Conservation (phyloP, 208 protist genomes). For the Trypanosoma platydactyli region DNA sequence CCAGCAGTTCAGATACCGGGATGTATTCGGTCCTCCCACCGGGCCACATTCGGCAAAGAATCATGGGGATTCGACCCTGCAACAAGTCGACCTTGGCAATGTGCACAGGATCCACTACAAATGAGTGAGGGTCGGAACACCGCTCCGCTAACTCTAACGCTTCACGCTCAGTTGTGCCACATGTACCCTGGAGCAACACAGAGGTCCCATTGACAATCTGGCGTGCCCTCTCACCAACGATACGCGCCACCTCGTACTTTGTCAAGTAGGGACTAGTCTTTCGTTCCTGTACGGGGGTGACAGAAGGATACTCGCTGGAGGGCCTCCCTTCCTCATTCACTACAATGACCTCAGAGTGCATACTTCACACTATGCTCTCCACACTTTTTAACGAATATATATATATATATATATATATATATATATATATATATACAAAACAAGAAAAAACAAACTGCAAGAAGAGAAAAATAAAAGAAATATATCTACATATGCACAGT, state of each 20-base stretch:
- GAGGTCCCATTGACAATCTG: constrained; percentile 76
- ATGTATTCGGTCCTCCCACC: constrained; percentile 79
- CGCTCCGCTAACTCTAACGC: constrained; percentile 61
- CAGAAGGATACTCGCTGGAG: constrained; percentile 21
- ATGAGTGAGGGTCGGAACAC: constrained; percentile 64
- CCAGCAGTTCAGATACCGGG: constrained; percentile 71
- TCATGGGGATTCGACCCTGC: constrained; percentile 69
- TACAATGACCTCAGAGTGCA: constrained; percentile 58
- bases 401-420: constrained; percentile 10
- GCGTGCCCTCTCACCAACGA: constrained; percentile 78
- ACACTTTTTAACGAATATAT: constrained; percentile 5
- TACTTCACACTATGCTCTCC: constrained; percentile 30
- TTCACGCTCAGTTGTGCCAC: constrained; percentile 27
- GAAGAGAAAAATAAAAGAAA: constrained; percentile 29
- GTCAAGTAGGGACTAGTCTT: constrained; percentile 75
- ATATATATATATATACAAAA: constrained; percentile 7
- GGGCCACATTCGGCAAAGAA: constrained; percentile 84
- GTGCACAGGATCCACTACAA: constrained; percentile 79
- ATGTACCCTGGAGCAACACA: constrained; percentile 28
- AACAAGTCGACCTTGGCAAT: constrained; percentile 86
- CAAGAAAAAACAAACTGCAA: constrained; percentile 26
- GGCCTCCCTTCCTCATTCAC: constrained; percentile 45
- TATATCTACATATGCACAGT: constrained; percentile 11
- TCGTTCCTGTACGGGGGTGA: constrained; percentile 72
- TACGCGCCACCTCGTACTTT: constrained; percentile 82